Conservation (phyloP, 345 rosid species). For the Aquilaria malaccensis region DNA sequence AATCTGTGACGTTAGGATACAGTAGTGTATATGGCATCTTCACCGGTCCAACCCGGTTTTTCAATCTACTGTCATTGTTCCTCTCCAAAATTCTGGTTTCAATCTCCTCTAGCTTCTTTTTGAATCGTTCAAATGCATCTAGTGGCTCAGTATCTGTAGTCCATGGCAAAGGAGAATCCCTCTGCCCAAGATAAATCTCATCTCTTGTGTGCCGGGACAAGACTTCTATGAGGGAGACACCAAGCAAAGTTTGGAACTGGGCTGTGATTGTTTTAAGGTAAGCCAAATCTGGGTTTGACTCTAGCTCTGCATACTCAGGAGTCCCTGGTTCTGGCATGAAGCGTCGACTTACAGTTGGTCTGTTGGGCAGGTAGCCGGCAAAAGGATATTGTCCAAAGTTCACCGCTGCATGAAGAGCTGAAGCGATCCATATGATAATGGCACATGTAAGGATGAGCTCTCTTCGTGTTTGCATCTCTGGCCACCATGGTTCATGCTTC, state of each 20-base stretch:
- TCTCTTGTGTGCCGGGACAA: slow-evolving; percentile 72
- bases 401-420: slow-evolving; percentile 53
- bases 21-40: slow-evolving; percentile 67
- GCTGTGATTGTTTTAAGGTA: slow-evolving; percentile 70
- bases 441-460: slow-evolving; percentile 35
- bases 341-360: slow-evolving; percentile 36
- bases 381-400: slow-evolving; percentile 51
- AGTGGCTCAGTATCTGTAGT: slow-evolving; percentile 50
- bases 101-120: slow-evolving; percentile 34
- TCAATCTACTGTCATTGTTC: slow-evolving; percentile 49
- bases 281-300: slow-evolving; percentile 33
- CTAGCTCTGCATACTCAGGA: slow-evolving; percentile 25
- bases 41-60: slow-evolving; percentile 72
- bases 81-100: slow-evolving; percentile 41
- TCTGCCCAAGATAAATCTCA: slow-evolving; percentile 78
- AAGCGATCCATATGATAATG: slow-evolving; percentile 52
- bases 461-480: slow-evolving; percentile 22
- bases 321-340: slow-evolving; percentile 48
- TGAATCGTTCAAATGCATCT: slow-evolving; percentile 54
- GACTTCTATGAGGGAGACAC: slow-evolving; percentile 60
- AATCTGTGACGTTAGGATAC: slow-evolving; percentile 55
- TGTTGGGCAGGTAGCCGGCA: slow-evolving; percentile 47
- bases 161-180: slow-evolving; percentile 50
- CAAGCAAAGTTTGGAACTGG: slow-evolving; percentile 59
- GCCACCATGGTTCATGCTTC: slow-evolving; percentile 44